These are phyloP conservation scores for Diaporthe citrichinensis DNA, from an alignment of 2,329 filamentous ascomycete genomes.

Conservation along the genomic window DNA sequence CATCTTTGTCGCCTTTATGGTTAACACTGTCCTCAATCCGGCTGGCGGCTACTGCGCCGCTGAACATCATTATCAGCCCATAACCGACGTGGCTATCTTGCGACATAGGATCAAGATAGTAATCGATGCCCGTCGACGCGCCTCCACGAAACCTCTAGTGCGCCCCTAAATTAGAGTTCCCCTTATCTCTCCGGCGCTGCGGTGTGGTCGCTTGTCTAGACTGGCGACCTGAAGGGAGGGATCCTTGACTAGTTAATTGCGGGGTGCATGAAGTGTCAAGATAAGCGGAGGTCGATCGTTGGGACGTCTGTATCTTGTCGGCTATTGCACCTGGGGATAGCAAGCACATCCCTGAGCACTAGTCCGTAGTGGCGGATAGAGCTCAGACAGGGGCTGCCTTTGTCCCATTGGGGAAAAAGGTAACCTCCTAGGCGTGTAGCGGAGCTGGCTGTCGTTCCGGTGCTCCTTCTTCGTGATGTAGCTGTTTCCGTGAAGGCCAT, in stretches of 20 bases:
- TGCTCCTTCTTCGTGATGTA: background rate
- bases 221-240: background rate
- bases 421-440: background rate
- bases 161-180: constrained; percentile 6
- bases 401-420: background rate
- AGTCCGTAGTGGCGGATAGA: background rate
- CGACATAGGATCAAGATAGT: background rate
- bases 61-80: constrained; percentile 11
- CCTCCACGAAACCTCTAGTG: background rate
- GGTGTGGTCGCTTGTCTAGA: background rate
- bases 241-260: background rate
- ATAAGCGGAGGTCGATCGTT: constrained; percentile 6
- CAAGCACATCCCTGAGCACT: background rate
- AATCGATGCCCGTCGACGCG: background rate
- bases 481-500: background rate
- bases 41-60: constrained; percentile 19
- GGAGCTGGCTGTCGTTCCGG: background rate
- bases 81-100: constrained; percentile 23
- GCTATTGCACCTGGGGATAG: constrained; percentile 1
- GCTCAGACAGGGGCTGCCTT: background rate
- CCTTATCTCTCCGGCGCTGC: constrained; percentile 1
- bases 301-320: background rate
- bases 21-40: background rate
- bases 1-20: constrained; percentile 14
- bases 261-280: constrained; percentile 16